phyloP scores from a whole-genome alignment of 1,284 basidiomycete genomes.

The Pyrrhoderma noxium region DNA sequence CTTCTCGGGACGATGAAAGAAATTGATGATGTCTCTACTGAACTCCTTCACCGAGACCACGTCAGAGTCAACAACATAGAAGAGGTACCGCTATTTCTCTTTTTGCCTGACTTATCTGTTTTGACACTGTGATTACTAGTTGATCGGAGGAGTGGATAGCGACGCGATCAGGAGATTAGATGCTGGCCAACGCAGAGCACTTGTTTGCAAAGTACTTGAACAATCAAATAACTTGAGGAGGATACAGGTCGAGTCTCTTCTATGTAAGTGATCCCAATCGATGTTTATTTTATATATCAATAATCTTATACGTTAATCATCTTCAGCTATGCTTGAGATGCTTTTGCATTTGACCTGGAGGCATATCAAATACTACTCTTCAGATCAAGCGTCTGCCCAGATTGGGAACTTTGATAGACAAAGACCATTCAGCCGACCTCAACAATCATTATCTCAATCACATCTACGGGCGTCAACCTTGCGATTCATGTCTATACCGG shows the following conservation, averaged over 20 bases:
- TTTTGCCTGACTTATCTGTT: neutral
- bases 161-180: slow-evolving; percentile 57
- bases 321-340: slow-evolving; percentile 71
- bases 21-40: slow-evolving; percentile 59
- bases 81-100: slow-evolving; percentile 38
- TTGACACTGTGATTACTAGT: slow-evolving; percentile 29
- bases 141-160: slow-evolving; percentile 47
- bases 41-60: slow-evolving; percentile 64
- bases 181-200: slow-evolving; percentile 55
- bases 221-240: slow-evolving; percentile 33
- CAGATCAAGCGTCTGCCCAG: slow-evolving; percentile 1
- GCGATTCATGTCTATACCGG: slow-evolving; percentile 47
- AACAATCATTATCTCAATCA: slow-evolving; percentile 22
- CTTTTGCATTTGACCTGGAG: slow-evolving; percentile 80
- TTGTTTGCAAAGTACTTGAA: slow-evolving; percentile 55
- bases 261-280: slow-evolving; percentile 38
- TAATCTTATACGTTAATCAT: slow-evolving; percentile 2
- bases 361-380: slow-evolving; percentile 62
- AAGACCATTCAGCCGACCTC: slow-evolving; percentile 29
- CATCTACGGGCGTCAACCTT: slow-evolving; percentile 28
- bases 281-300: neutral
- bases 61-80: slow-evolving; percentile 66
- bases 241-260: slow-evolving; percentile 45
- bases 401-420: neutral
- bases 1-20: slow-evolving; percentile 58